Percentiles rank a stretch among this genome's conserved stretches.
Evolutionary conservation across 1,139 yeast genomes (phyloP).

Genomic region (Saccharomyces hybrid): DNA sequence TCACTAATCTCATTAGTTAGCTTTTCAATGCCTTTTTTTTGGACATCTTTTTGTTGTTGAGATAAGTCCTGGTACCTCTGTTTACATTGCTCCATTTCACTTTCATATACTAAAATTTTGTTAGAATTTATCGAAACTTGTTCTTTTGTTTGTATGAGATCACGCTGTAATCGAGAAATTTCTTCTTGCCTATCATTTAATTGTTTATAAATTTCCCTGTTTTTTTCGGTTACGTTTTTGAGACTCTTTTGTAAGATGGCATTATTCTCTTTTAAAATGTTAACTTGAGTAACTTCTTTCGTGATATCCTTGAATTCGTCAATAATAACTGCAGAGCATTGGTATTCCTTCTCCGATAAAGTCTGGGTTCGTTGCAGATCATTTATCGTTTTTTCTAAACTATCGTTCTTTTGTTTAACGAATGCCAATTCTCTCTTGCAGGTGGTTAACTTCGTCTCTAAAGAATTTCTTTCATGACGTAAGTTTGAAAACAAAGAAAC

Average conservation of each 20-base stretch:
- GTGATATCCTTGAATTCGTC: constrained; percentile 47
- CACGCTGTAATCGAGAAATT: constrained; percentile 30
- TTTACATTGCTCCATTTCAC: constrained; percentile 48
- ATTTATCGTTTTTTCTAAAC: constrained; percentile 25
- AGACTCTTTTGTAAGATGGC: constrained; percentile 54
- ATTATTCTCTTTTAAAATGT: constrained; percentile 67
- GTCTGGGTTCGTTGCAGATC: constrained; percentile 22
- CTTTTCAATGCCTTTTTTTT: constrained; percentile 39
- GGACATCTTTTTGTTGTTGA: constrained; percentile 41
- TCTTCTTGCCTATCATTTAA: constrained; percentile 32
- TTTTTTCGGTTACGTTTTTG: constrained; percentile 16
- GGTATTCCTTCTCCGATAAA: not conserved
- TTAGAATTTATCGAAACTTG: not conserved
- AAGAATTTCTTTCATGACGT: constrained; percentile 70
- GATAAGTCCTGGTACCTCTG: constrained; percentile 42
- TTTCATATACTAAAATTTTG: constrained; percentile 32
- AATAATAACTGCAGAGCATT: constrained; percentile 25
- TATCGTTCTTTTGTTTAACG: constrained; percentile 36
- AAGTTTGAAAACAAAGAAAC: constrained; percentile 45
- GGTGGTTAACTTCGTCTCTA: constrained; percentile 50
- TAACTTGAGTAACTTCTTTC: constrained; percentile 60
- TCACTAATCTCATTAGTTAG: constrained; percentile 30
- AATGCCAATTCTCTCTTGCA: constrained; percentile 28
- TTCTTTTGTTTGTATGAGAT: constrained; percentile 8
- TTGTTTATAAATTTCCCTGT: constrained; percentile 30